Evolutionary conservation across 129 eudicot species (phyloP).

Genomic region (Escallonia herrerae): DNA sequence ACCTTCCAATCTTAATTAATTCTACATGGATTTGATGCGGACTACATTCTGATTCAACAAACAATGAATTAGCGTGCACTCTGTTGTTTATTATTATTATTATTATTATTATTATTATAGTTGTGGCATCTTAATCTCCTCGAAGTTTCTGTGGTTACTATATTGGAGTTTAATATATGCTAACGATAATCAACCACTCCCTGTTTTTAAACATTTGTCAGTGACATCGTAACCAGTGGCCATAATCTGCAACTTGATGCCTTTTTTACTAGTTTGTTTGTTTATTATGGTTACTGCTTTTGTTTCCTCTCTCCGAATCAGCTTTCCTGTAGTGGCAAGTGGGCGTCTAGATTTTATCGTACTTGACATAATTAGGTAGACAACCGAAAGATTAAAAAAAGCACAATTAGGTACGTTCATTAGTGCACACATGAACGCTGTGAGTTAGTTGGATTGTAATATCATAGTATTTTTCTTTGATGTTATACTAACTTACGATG

Average conservation of each 20-base stretch:
- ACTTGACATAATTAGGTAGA: slow-evolving; percentile 2
- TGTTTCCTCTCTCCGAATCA: background rate
- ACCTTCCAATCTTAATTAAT: background rate
- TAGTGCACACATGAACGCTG: no score
- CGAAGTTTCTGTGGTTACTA: slow-evolving; percentile 8
- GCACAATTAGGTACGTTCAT: no score
- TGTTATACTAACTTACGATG: no score
- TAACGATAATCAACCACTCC: slow-evolving; percentile 3
- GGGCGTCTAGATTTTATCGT: slow-evolving; percentile 5
- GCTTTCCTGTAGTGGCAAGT: slow-evolving; percentile 14
- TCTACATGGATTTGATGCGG: background rate
- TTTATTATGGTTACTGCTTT: background rate
- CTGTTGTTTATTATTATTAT: background rate
- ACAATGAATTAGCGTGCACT: background rate
- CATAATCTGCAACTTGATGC: slow-evolving; percentile 4
- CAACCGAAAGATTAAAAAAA: no score
- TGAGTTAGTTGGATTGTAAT: no score
- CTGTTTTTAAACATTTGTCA: slow-evolving; percentile 3
- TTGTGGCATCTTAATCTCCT: slow-evolving; percentile 25
- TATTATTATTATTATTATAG: slow-evolving; percentile 4
- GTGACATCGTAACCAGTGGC: slow-evolving; percentile 11
- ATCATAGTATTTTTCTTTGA: no score
- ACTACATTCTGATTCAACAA: slow-evolving; percentile 4
- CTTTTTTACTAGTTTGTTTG: background rate
- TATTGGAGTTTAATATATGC: background rate